phyloP scores from a whole-genome alignment of 2,329 filamentous ascomycete genomes.

The Trichoderma sp. region DNA sequence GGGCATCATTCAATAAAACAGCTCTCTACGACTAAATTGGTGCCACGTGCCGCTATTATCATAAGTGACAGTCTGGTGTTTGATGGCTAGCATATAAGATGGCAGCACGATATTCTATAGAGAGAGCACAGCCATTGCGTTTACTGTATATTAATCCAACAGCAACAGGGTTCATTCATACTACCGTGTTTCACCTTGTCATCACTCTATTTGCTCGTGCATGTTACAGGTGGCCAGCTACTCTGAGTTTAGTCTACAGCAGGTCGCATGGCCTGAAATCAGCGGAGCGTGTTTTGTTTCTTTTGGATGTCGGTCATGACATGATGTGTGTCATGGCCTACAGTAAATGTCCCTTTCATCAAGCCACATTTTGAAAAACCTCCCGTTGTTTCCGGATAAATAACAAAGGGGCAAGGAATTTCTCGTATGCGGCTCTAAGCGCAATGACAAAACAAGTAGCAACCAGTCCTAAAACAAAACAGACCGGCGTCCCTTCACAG shows the following conservation, averaged over 20 bases:
- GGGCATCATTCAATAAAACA: neutral
- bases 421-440: neutral
- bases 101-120: too few relatives aligned
- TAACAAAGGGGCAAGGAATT: neutral
- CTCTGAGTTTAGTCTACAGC: neutral
- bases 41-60: neutral
- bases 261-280: neutral
- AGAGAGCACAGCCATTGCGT: neutral
- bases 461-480: neutral
- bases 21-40: neutral
- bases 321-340: neutral
- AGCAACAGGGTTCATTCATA: neutral
- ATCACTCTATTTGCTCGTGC: neutral
- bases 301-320: neutral
- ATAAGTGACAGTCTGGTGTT: neutral
- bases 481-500: neutral
- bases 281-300: neutral
- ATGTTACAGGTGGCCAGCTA: neutral
- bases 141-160: neutral
- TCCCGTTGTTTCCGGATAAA: neutral
- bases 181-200: neutral
- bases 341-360: neutral
- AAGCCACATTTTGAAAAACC: neutral
- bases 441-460: neutral
- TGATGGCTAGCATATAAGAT: neutral